These are phyloP conservation scores for Thelephora aurantiotincta DNA, from an alignment of 768 basidiomycete species.

Conservation along the genomic window DNA sequence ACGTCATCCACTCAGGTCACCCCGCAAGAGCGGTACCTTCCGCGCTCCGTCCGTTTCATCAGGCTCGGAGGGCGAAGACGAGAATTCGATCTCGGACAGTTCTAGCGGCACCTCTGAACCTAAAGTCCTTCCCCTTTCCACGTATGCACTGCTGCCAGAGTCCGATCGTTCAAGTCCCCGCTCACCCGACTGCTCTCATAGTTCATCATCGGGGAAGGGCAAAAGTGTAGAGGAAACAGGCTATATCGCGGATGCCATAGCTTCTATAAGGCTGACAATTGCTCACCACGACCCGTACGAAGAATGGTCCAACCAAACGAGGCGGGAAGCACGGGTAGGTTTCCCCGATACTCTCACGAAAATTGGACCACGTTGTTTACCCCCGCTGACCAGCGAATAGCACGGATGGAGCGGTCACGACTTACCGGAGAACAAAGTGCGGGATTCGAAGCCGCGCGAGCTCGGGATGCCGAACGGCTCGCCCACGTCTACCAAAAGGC, in stretches of 20 bases:
- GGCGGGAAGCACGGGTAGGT: slow-evolving; percentile 33
- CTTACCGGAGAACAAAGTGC: slow-evolving; percentile 8
- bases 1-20: slow-evolving; percentile 6
- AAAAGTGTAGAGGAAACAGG: slow-evolving; percentile 19
- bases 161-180: neutral
- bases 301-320: slow-evolving; percentile 35
- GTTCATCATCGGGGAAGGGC: slow-evolving; percentile 12
- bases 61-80: slow-evolving; percentile 23
- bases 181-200: neutral
- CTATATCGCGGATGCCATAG: slow-evolving; percentile 29
- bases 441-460: slow-evolving; percentile 9
- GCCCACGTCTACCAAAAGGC: slow-evolving; percentile 32
- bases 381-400: slow-evolving; percentile 20
- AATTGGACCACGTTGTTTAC: neutral
- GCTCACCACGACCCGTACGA: slow-evolving; percentile 32
- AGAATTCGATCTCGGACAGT: slow-evolving; percentile 20
- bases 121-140: slow-evolving; percentile 20
- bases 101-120: slow-evolving; percentile 31
- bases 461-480: slow-evolving; percentile 16
- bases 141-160: slow-evolving; percentile 13
- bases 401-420: slow-evolving; percentile 18
- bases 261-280: slow-evolving; percentile 29
- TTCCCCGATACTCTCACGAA: slow-evolving; percentile 19
- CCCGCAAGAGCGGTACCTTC: slow-evolving; percentile 35
- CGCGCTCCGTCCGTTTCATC: slow-evolving; percentile 40